phyloP scores from a whole-genome alignment of 352 stramenopile genomes.

The Globisporangium abappressorium region DNA sequence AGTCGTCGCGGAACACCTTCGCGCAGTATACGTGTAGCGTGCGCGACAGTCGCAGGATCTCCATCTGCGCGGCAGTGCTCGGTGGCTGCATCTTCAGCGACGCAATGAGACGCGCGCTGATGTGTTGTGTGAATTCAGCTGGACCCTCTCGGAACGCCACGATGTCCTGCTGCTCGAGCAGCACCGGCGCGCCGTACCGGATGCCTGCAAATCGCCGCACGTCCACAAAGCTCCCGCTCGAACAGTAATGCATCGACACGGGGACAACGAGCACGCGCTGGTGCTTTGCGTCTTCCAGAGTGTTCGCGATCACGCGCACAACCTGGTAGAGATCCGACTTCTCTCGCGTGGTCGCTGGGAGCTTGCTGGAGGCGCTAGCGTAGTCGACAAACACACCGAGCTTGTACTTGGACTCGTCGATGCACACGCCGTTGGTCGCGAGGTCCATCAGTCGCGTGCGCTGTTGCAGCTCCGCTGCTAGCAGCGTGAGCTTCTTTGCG shows the following conservation, averaged over 20 bases:
- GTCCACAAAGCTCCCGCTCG: conserved; percentile 40
- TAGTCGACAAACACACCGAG: conserved; percentile 63
- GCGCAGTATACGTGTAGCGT: conserved; percentile 72
- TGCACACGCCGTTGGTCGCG: conserved; percentile 22
- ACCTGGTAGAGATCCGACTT: conserved; percentile 54
- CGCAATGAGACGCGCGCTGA: conserved; percentile 46
- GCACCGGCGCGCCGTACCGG: conserved; percentile 58
- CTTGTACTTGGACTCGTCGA: conserved; percentile 55
- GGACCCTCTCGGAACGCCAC: conserved; percentile 58
- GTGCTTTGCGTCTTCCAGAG: conserved; percentile 36
- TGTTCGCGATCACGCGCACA: conserved; percentile 47
- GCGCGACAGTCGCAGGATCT: conserved; percentile 61
- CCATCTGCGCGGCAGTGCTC: conserved; percentile 54
- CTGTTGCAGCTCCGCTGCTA: conserved; percentile 32
- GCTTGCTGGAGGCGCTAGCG: neutral
- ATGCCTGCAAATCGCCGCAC: conserved; percentile 51
- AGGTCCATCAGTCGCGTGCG: conserved; percentile 51
- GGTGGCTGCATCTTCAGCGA: conserved; percentile 63
- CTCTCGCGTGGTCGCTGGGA: conserved; percentile 14
- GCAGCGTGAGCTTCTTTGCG: conserved; percentile 25
- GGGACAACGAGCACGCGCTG: conserved; percentile 54
- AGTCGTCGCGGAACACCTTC: conserved; percentile 62
- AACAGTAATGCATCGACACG: conserved; percentile 63
- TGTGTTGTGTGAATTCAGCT: conserved; percentile 56
- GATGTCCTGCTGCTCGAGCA: conserved; percentile 59